Base-by-base conservation (phyloP, 805 yeast genomes). In the Saccharomycopsis oosterbeekiorum region DNA sequence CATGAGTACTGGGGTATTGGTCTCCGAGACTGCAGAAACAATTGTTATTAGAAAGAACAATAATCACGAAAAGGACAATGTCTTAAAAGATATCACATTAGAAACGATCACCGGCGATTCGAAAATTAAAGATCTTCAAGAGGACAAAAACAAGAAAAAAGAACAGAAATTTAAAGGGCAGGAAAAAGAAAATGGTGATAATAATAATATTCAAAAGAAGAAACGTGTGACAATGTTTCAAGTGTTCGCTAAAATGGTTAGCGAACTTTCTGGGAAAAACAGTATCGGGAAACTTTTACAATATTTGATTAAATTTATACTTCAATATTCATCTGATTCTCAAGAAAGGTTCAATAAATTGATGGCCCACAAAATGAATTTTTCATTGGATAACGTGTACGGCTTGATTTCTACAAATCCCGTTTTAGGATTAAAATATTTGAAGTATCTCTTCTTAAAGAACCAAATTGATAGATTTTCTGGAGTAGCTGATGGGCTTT, bases 181-280 rank as follows among this genome's bases (percentile, higher is more conserved):
- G 12, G 15, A 5, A 12, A 37, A 37, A 12, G 41, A 3, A 4
- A 37, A 3, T 37, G 3, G 15, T 37, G 9, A 37, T 37, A 12
- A 37, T 11, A 10, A 37, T 37, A 37, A 12, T 11, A 14, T 37
- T 37, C 41, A 37, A 37, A 37, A 37, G 15, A 37, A 12, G 3
- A 14, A 37, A 29, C 37, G 6, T 24, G 59, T 59, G 21, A 34
- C 64, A 26, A 12, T 29, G 6, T 58, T 57, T 11, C 34, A 36
- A 11, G 57, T 63, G 9, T 24, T 63, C 1, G 36, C 19, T 15
- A 58, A 59, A 37, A 59, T 64, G 63, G 51, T 64, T 4, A 56
- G 65, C 19, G 60, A 58, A 29, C 57, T 64, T 12, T 37, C 66
- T n/a, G 66, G 66, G 6, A 64, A 64, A 37, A 64, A 64, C 29